A percentile compares a stretch with the other conserved stretches of the same genome.
Evolutionary conservation across 106 monocot genomes (phyloP).

Genomic region (Posidonia australis): DNA sequence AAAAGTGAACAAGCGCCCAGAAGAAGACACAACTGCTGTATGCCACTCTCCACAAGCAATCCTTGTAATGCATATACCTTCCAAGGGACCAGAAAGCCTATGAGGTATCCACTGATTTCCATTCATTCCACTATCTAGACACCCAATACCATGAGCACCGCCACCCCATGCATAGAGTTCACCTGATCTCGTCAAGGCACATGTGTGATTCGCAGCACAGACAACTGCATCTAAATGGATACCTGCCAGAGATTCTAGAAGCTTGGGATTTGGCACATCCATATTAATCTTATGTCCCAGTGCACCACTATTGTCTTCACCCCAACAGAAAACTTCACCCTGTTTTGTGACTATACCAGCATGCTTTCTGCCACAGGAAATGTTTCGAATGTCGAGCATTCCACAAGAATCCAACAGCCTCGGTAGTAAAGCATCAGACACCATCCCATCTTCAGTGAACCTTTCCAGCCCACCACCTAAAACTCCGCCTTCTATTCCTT

Average conservation of each 20-base stretch:
- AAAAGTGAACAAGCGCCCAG: constrained; percentile 20
- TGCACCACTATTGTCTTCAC: constrained; percentile 55
- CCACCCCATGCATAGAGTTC: constrained; percentile 80
- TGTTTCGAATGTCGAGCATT: constrained; percentile 34
- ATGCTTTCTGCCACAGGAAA: constrained; percentile 57
- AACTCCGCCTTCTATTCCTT: constrained; percentile 26
- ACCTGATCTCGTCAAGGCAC: constrained; percentile 62
- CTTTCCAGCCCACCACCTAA: constrained; percentile 44
- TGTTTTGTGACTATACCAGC: constrained; percentile 49
- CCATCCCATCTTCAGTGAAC: constrained; percentile 1
- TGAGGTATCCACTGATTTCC: constrained; percentile 16
- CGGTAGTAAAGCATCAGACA: constrained; percentile 36
- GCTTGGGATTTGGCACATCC: constrained; percentile 52
- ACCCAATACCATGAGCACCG: constrained; percentile 5
- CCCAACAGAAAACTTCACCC: constrained; percentile 77
- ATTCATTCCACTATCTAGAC: not conserved
- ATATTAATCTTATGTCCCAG: constrained; percentile 45
- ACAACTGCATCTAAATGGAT: constrained; percentile 30
- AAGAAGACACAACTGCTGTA: constrained; percentile 12
- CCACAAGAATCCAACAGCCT: constrained; percentile 45
- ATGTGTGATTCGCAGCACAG: constrained; percentile 61
- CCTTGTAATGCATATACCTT: not conserved
- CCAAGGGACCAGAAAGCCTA: constrained; percentile 9
- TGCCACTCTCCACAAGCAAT: constrained; percentile 25
- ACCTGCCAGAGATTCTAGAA: constrained; percentile 31